phyloP scores from a whole-genome alignment of 371 early-diverging fungal genomes.

The Mucor circinelloides region DNA sequence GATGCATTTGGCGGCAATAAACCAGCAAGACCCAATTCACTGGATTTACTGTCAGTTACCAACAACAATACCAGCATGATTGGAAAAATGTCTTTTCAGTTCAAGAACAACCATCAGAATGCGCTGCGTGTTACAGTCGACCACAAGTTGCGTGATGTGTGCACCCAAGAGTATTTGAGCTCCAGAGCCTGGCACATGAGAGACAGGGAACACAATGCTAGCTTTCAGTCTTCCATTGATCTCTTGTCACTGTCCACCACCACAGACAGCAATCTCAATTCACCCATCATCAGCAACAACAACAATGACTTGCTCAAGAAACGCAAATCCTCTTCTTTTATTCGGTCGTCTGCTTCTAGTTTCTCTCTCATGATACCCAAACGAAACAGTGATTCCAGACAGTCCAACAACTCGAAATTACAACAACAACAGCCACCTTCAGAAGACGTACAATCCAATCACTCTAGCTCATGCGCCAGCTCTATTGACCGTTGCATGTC shows the following conservation, averaged over 20 bases:
- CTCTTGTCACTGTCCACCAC: neutral
- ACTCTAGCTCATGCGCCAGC: slow-evolving; percentile 12
- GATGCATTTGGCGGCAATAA: slow-evolving; percentile 12
- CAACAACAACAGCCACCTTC: neutral
- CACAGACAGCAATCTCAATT: neutral
- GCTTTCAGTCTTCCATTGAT: neutral
- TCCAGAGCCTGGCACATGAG: slow-evolving; percentile 43
- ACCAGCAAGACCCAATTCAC: slow-evolving; percentile 37
- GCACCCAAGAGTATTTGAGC: slow-evolving; percentile 49
- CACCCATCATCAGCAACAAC: neutral
- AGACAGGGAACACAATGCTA: slow-evolving; percentile 20
- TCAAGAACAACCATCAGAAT: slow-evolving; percentile 44
- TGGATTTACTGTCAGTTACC: slow-evolving; percentile 34
- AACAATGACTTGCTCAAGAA: slow-evolving; percentile 14
- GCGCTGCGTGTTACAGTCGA: slow-evolving; percentile 42
- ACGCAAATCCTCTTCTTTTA: slow-evolving; percentile 43
- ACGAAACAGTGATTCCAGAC: slow-evolving; percentile 25
- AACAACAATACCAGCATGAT: slow-evolving; percentile 30
- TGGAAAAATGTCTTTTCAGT: slow-evolving; percentile 43
- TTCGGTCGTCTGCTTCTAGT: slow-evolving; percentile 43
- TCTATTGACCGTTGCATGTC: slow-evolving; percentile 5
- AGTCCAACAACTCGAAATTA: neutral
- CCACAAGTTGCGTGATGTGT: slow-evolving; percentile 50
- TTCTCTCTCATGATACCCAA: slow-evolving; percentile 38
- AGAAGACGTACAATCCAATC: slow-evolving; percentile 12